These are phyloP conservation scores for Phyllostachys edulis DNA, from an alignment of 176 grass and related monocot genomes.

Conservation along the genomic window DNA sequence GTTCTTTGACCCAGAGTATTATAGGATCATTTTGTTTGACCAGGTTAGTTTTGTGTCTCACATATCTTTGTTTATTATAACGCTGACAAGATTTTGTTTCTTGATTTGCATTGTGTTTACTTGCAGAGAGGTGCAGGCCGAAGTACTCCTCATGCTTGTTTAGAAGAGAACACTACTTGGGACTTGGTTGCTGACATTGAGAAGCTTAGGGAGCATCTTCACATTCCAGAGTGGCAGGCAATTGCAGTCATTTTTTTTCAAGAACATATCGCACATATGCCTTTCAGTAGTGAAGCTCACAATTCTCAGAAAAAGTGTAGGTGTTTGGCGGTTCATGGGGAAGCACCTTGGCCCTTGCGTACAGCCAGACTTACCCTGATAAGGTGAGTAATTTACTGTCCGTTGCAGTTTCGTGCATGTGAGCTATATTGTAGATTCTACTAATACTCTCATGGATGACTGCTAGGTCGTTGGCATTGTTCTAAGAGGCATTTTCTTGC, in stretches of 20 bases:
- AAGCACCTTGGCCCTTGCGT: constrained; percentile 88
- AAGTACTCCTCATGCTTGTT: constrained; percentile 88
- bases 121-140: constrained; percentile 76
- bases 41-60: constrained; percentile 41
- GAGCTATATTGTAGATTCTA: neutral
- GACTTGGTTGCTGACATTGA: constrained; percentile 90
- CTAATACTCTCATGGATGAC: constrained; percentile 15
- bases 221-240: constrained; percentile 89
- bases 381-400: constrained; percentile 44
- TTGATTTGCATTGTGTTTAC: neutral
- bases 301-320: constrained; percentile 35
- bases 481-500: constrained; percentile 88
- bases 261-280: neutral
- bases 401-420: neutral
- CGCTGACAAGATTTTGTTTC: neutral
- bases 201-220: constrained; percentile 84
- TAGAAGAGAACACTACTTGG: constrained; percentile 95
- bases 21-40: constrained; percentile 82
- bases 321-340: constrained; percentile 98
- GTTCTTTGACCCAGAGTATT: constrained; percentile 84
- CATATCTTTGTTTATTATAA: neutral
- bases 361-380: constrained; percentile 82
- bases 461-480: constrained; percentile 85
- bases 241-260: neutral
- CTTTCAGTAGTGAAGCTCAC: neutral